Evolutionary conservation across 257 asterid species (phyloP).

Genomic region (Penstemon eatonii): DNA sequence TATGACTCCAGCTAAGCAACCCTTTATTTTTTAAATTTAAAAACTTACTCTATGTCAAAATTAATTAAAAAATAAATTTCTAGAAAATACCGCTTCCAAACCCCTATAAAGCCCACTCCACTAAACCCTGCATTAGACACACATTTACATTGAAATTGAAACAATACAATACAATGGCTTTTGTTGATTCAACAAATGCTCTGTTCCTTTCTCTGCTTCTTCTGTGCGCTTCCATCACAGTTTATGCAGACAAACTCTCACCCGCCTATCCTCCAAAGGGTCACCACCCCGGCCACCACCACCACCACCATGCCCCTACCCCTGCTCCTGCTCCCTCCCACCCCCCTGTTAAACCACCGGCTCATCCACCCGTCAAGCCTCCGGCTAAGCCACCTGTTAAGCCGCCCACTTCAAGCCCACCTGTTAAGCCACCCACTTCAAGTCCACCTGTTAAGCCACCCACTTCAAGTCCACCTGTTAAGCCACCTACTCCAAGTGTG

Average conservation of each 20-base stretch:
- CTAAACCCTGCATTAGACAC: not conserved
- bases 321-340: slow-evolving; percentile 1
- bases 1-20: not conserved
- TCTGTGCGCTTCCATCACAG: slow-evolving; percentile 24
- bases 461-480: not conserved
- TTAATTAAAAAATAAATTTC: not conserved
- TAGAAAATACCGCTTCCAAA: not conserved
- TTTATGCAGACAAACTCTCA: not conserved
- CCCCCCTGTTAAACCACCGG: not conserved
- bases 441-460: slow-evolving; percentile 4
- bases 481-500: slow-evolving; percentile 27
- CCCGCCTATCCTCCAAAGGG: slow-evolving; percentile 20
- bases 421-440: not conserved
- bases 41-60: not conserved
- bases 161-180: slow-evolving; percentile 30
- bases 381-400: slow-evolving; percentile 5
- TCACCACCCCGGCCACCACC: slow-evolving; percentile 23
- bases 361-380: slow-evolving; percentile 5
- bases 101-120: slow-evolving; percentile 27
- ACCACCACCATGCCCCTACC: slow-evolving; percentile 27
- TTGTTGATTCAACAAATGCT: slow-evolving; percentile 9
- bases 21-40: not conserved
- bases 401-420: not conserved
- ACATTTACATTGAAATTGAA: not conserved
- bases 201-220: slow-evolving; percentile 30